A percentile compares a stretch with the other conserved stretches of the same genome.
phyloP scores from a whole-genome alignment of 140 eudicot species.

The Erigeron philadelphicus region DNA sequence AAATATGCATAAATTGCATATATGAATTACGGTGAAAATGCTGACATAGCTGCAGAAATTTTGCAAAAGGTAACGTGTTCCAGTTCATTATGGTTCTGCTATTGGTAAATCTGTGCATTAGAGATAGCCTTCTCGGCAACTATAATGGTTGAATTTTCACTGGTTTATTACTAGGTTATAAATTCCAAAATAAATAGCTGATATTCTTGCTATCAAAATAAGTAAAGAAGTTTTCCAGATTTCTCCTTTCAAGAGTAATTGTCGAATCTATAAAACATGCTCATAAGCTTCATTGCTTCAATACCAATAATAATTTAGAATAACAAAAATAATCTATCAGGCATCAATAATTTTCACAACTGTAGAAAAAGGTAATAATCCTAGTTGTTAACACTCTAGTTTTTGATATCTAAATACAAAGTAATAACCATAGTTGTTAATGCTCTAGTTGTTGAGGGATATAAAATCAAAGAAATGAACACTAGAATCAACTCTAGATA shows the following conservation, averaged over 20 bases:
- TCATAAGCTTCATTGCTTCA: neutral
- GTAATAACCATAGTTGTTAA: neutral
- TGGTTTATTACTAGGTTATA: neutral
- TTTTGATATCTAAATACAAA: too few species aligned
- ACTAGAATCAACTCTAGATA: neutral
- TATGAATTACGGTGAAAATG: slow-evolving; percentile 14
- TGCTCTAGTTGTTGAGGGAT: neutral
- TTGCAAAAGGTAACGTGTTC: neutral
- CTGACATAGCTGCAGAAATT: neutral
- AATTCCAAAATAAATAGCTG: neutral
- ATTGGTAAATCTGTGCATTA: slow-evolving; percentile 14
- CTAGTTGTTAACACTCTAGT: too few species aligned
- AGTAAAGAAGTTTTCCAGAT: neutral
- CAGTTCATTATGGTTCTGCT: neutral
- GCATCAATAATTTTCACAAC: neutral
- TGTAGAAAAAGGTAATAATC: neutral
- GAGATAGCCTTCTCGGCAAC: neutral
- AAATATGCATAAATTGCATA: slow-evolving; percentile 1
- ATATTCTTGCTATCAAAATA: neutral
- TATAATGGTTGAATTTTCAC: neutral
- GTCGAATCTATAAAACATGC: neutral
- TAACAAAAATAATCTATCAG: neutral
- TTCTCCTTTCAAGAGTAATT: neutral
- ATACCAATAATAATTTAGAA: neutral
- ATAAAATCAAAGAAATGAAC: neutral